Percentiles rank a stretch among this genome's conserved stretches.
Conservation (phyloP, 257 asterid genomes). For the Rehmannia glutinosa region DNA sequence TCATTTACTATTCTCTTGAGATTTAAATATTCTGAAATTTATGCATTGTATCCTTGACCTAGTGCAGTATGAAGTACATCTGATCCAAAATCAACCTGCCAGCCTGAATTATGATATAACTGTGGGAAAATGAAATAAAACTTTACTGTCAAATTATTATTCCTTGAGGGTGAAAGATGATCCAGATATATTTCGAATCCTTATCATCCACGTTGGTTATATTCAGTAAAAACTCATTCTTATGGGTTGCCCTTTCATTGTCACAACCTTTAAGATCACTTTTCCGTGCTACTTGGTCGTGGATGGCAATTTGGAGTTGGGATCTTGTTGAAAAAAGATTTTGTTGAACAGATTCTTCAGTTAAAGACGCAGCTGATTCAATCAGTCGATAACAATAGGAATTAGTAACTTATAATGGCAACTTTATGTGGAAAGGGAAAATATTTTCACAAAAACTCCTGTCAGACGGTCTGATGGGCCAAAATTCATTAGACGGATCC, state of each 20-base stretch:
- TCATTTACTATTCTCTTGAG: too few species aligned
- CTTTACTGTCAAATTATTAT: neutral
- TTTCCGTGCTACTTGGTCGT: neutral
- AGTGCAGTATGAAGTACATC: too few species aligned
- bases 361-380: constrained; percentile 8
- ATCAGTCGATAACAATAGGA: neutral
- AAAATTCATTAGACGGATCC: too few species aligned
- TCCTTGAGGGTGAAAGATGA: constrained; percentile 4
- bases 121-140: neutral
- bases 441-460: too few species aligned
- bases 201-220: constrained; percentile 33
- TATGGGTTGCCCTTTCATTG: constrained; percentile 16
- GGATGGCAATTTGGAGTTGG: constrained; percentile 33
- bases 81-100: neutral
- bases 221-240: constrained; percentile 17
- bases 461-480: too few species aligned
- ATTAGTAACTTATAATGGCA: too few species aligned
- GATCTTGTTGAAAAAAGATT: constrained; percentile 3
- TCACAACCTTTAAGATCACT: constrained; percentile 18
- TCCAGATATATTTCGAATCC: constrained; percentile 28
- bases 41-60: too few species aligned
- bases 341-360: constrained; percentile 4
- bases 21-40: too few species aligned
- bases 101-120: neutral
- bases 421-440: too few species aligned